Evolutionary conservation across 495 filamentous ascomycete genomes (phyloP).

Genomic region (Cercophora newfieldiana): DNA sequence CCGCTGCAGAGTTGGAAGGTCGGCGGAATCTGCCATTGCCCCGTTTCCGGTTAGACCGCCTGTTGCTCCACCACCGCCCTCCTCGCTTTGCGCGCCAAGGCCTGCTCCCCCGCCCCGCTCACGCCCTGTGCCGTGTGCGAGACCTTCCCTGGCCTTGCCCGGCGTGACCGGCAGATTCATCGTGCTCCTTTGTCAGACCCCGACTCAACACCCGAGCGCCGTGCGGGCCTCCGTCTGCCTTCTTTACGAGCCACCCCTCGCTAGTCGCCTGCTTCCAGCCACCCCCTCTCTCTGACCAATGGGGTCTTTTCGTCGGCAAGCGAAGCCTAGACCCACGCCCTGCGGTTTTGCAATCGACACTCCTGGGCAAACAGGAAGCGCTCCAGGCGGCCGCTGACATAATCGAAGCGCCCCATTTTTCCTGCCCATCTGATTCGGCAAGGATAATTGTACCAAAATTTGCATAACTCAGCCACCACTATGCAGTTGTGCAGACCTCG

Average conservation of each 20-base stretch:
- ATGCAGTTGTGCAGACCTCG: constrained; percentile 17
- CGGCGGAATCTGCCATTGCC: constrained; percentile 28
- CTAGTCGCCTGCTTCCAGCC: neutral
- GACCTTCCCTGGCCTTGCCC: constrained; percentile 20
- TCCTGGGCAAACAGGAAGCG: neutral
- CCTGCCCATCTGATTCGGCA: constrained; percentile 9
- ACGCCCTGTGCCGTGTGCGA: constrained; percentile 22
- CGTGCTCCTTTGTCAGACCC: constrained; percentile 16
- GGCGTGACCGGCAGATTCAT: constrained; percentile 29
- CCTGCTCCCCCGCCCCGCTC: constrained; percentile 16
- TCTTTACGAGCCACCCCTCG: constrained; percentile 3
- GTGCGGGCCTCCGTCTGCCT: constrained; percentile 15
- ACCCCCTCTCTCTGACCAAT: neutral
- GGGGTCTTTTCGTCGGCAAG: neutral
- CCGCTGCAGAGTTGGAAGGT: constrained; percentile 16
- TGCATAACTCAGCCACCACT: constrained; percentile 20
- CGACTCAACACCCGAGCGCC: constrained; percentile 13
- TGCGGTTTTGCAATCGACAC: neutral
- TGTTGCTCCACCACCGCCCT: constrained; percentile 27
- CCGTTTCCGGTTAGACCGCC: constrained; percentile 29
- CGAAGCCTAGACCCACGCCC: constrained; percentile 5
- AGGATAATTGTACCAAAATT: neutral
- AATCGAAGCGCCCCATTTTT: constrained; percentile 2
- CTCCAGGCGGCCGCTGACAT: constrained; percentile 22
- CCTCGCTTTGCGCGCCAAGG: constrained; percentile 21